Conservation (phyloP, 2,329 filamentous ascomycete species). For the Penicillium sumatraense region DNA sequence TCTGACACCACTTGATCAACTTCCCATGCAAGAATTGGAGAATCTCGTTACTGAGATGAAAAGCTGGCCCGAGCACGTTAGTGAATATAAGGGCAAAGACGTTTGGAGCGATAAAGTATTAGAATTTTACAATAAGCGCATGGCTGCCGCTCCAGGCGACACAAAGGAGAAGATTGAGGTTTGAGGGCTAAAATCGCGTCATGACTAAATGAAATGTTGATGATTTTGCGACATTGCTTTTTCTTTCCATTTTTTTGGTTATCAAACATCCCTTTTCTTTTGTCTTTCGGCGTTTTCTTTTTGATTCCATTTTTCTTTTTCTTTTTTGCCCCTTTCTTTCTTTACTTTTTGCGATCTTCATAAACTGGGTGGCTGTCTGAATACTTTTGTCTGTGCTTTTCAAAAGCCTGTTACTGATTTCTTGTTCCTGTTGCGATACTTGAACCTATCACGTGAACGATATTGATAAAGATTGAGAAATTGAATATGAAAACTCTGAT, state of each 20-base stretch:
- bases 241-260: conserved; percentile 9
- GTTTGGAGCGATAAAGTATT: conserved; percentile 48
- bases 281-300: conserved; percentile 2
- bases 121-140: conserved; percentile 39
- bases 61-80: conserved; percentile 52
- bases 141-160: conserved; percentile 6
- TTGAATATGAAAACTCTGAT: not conserved
- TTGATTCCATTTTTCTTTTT: not conserved
- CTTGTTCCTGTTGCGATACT: not conserved
- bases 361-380: conserved; percentile 32
- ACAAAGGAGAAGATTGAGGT: conserved; percentile 15
- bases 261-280: not conserved
- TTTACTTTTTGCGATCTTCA: not conserved
- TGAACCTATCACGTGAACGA: not conserved
- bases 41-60: conserved; percentile 50
- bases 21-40: conserved; percentile 46
- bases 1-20: conserved; percentile 46
- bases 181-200: conserved; percentile 7
- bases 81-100: conserved; percentile 50
- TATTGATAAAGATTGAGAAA: not conserved
- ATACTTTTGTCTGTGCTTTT: conserved; percentile 14
- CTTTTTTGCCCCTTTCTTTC: conserved; percentile 10
- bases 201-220: not conserved
- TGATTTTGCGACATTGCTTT: conserved; percentile 12
- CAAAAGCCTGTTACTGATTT: conserved; percentile 9